Evolutionary conservation across 2,329 filamentous ascomycete genomes (phyloP).

Genomic region (Cadophora sp.): DNA sequence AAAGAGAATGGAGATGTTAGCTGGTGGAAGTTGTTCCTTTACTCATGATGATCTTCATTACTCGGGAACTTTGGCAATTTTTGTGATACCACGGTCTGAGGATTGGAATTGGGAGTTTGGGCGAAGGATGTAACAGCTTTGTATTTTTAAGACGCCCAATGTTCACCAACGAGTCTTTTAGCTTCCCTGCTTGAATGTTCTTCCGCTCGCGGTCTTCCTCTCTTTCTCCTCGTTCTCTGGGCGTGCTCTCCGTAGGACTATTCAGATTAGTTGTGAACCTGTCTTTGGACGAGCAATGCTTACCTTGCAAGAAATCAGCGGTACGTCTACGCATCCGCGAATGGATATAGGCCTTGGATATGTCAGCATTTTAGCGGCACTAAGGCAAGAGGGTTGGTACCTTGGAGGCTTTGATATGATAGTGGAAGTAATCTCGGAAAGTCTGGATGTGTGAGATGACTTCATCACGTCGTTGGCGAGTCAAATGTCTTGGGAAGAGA

Average conservation of each 20-base stretch:
- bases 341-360: constrained; percentile 85
- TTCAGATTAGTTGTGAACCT: constrained; percentile 46
- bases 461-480: constrained; percentile 86
- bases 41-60: not conserved
- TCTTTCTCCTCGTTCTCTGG: constrained; percentile 98
- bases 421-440: constrained; percentile 99
- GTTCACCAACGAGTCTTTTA: constrained; percentile 25
- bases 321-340: constrained; percentile 97
- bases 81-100: constrained; percentile 8
- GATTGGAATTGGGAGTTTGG: not conserved
- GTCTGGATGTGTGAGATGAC: constrained; percentile 99
- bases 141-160: constrained; percentile 8
- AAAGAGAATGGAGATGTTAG: constrained; percentile 26
- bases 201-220: constrained; percentile 95
- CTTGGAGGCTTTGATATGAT: constrained; percentile 99
- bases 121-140: not conserved
- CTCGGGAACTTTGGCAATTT: not conserved
- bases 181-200: constrained; percentile 73
- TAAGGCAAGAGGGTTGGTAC: constrained; percentile 47
- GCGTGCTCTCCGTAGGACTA: constrained; percentile 93
- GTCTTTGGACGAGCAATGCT: constrained; percentile 37
- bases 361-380: constrained; percentile 20
- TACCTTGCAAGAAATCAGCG: constrained; percentile 97
- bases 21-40: constrained; percentile 25
- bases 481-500: constrained; percentile 93